Evolutionary conservation across 192 early-diverging fungal genomes (phyloP).

Genomic region (Phlyctochytrium bullatum): DNA sequence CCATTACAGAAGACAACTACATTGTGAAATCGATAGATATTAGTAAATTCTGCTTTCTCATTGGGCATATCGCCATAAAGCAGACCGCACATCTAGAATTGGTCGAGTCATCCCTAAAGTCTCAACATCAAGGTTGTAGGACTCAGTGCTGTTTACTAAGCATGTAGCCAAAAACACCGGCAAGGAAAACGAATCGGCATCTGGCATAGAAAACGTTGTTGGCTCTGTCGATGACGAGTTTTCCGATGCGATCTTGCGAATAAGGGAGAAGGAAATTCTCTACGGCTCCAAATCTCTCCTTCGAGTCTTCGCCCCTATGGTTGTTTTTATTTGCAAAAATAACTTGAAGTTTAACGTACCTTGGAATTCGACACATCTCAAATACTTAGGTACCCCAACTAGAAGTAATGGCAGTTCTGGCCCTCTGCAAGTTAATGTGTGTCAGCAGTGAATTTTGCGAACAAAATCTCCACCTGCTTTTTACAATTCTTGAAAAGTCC

Average conservation of each 20-base stretch:
- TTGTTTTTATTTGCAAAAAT: constrained; percentile 77
- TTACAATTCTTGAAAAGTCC: constrained; percentile 84
- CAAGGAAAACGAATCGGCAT: constrained; percentile 34
- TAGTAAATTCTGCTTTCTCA: constrained; percentile 83
- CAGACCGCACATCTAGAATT: constrained; percentile 94
- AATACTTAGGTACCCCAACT: constrained; percentile 71
- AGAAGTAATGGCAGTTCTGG: constrained; percentile 82
- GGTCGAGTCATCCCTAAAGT: too few species aligned
- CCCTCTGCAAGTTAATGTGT: constrained; percentile 97
- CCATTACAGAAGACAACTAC: constrained; percentile 28
- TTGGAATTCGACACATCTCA: constrained; percentile 4
- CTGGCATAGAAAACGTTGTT: constrained; percentile 90
- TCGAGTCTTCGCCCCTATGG: constrained; percentile 74
- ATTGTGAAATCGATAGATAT: constrained; percentile 67
- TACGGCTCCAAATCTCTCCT: constrained; percentile 77
- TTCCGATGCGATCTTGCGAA: constrained; percentile 76
- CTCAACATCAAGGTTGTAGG: too few species aligned
- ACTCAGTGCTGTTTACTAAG: not conserved
- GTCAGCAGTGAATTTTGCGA: constrained; percentile 95
- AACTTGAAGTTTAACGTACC: constrained; percentile 81
- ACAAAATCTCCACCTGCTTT: constrained; percentile 80
- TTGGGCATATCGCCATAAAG: constrained; percentile 95
- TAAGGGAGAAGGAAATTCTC: constrained; percentile 91
- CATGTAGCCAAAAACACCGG: constrained; percentile 22
- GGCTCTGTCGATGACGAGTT: constrained; percentile 96